These are phyloP conservation scores for Chaetomium globosum DNA, from an alignment of 2,329 filamentous ascomycete genomes.

Conservation along the genomic window DNA sequence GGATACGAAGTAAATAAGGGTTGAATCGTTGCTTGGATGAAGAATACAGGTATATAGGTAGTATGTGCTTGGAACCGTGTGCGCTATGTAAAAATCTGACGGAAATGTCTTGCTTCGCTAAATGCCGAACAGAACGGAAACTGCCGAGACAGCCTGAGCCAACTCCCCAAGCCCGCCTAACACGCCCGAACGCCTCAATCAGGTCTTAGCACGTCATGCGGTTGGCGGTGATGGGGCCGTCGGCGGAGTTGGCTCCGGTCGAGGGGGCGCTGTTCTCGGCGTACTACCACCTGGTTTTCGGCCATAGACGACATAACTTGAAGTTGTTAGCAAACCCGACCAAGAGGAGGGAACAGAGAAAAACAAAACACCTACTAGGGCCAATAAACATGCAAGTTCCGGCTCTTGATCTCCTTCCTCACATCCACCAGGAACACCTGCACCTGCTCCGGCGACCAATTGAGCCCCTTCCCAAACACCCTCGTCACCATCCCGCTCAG, in stretches of 20 bases:
- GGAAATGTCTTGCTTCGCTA: background rate
- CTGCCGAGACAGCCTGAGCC: background rate
- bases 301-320: conserved; percentile 24
- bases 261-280: background rate
- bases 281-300: conserved; percentile 20
- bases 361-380: conserved; percentile 32
- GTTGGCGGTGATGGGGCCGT: background rate
- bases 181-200: background rate
- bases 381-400: conserved; percentile 33
- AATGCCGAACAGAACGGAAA: background rate
- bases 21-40: background rate
- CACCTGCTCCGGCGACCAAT: conserved; percentile 33
- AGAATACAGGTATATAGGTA: background rate
- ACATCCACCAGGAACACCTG: conserved; percentile 30
- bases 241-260: background rate
- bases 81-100: background rate
- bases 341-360: background rate
- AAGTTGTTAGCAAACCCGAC: background rate
- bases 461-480: conserved; percentile 31
- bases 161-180: background rate
- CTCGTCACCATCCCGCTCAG: conserved; percentile 33
- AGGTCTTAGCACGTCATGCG: background rate
- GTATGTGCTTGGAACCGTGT: background rate
- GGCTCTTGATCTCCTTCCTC: conserved; percentile 33
- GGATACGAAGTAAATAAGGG: background rate